Evolutionary conservation across 2,329 filamentous ascomycete species (phyloP).

Genomic region (Arthrobotrys entomopaga): DNA sequence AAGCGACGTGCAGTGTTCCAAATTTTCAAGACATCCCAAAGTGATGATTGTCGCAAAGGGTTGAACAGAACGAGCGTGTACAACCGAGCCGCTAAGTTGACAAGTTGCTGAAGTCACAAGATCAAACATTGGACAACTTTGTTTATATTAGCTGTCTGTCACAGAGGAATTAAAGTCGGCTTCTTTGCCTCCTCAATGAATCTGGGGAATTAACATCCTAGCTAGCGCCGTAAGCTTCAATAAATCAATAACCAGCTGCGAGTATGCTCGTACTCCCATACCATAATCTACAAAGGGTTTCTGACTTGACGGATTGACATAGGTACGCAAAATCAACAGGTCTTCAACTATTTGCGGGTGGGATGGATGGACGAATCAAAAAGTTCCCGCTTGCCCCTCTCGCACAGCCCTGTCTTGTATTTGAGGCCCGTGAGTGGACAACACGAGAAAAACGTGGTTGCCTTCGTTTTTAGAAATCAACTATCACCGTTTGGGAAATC

Average conservation of each 20-base stretch:
- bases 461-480: constrained; percentile 49
- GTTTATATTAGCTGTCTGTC: constrained; percentile 16
- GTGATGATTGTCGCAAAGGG: constrained; percentile 17
- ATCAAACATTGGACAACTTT: background rate
- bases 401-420: constrained; percentile 29
- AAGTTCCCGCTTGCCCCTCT: constrained; percentile 42
- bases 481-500: constrained; percentile 33
- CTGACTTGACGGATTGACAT: too few species aligned
- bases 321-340: background rate
- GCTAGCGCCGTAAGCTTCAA: too few species aligned
- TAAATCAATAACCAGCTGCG: too few species aligned
- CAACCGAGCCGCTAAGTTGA: constrained; percentile 40
- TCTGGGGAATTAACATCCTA: constrained; percentile 6
- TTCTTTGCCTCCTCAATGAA: constrained; percentile 8
- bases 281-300: constrained; percentile 10
- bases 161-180: too few species aligned
- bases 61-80: constrained; percentile 31
- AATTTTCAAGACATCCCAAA: constrained; percentile 44
- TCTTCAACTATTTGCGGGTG: constrained; percentile 10
- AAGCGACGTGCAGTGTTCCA: constrained; percentile 36
- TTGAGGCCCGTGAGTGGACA: constrained; percentile 21
- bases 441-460: constrained; percentile 37
- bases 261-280: constrained; percentile 4
- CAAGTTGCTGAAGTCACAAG: constrained; percentile 6
- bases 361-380: constrained; percentile 35